Evolutionary conservation across 768 basidiomycete species (phyloP).

Genomic region (Chalciporus sphaerocephalus): DNA sequence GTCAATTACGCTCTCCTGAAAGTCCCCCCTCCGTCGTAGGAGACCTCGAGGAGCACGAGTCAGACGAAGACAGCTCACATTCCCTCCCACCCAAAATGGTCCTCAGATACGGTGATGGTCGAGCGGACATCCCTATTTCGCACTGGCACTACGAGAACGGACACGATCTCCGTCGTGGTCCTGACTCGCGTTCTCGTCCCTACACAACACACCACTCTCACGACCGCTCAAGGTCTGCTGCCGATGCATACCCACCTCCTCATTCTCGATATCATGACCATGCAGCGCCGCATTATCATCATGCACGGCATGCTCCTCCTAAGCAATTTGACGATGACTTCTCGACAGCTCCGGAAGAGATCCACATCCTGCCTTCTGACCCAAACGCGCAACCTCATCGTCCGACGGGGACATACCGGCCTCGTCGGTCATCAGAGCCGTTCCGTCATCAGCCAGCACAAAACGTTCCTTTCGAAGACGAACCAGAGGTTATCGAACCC

Average conservation of each 20-base stretch:
- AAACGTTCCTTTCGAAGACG: conserved; percentile 16
- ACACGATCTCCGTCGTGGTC: conserved; percentile 21
- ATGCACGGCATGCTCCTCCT: conserved; percentile 18
- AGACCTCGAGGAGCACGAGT: conserved; percentile 38
- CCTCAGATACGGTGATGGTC: conserved; percentile 61
- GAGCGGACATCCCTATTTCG: conserved; percentile 62
- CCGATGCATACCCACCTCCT: conserved; percentile 25
- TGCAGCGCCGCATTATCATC: conserved; percentile 5
- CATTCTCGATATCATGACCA: conserved; percentile 31
- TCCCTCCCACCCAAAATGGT: conserved; percentile 69
- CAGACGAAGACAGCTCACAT: conserved; percentile 40
- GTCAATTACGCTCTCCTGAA: conserved; percentile 54
- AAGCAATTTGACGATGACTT: conserved; percentile 20
- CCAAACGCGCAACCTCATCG: conserved; percentile 35
- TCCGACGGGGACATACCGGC: conserved; percentile 25
- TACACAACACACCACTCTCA: conserved; percentile 32
- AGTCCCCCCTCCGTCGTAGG: conserved; percentile 44
- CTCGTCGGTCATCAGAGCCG: conserved; percentile 30
- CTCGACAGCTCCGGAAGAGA: conserved; percentile 50
- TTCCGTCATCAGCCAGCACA: conserved; percentile 21
- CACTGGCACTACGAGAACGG: conserved; percentile 32
- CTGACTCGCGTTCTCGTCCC: conserved; percentile 25
- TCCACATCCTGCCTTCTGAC: conserved; percentile 55
- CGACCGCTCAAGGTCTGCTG: conserved; percentile 38
- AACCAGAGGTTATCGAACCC: conserved; percentile 33